Evolutionary conservation across 345 rosid species (phyloP), one percentile per base, ranked within the genome.

Genomic region (Eucalyptus cloeziana): DNA sequence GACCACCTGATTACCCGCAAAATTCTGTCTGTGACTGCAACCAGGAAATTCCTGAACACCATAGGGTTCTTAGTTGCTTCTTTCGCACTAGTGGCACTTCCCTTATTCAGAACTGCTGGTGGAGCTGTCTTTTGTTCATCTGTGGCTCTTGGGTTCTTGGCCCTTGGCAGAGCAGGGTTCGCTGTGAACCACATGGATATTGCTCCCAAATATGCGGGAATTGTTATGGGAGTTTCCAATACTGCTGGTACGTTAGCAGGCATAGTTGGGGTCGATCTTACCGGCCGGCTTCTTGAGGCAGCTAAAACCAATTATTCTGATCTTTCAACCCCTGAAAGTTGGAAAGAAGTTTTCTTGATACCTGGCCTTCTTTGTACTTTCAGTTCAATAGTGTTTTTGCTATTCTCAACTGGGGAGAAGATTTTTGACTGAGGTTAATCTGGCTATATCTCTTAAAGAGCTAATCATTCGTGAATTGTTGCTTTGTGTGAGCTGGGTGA

Each of bases 131-230:
- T 97, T 44, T 97, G 99, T 88, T 96, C 99, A 40, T 96, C 99
- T 4, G 91, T 95, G 87, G 99, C 98, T 86, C 98, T 98, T 69
- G 99, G 99, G 67, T 98, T 94, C 91, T 90, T 98, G 90, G 99
- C 99, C 21, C 89, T 98, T 44, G 98, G 99, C 58, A 94, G 99
- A 90, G 98, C 99, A n/a, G 99, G 99, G 44, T 97, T 98, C 89
- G 99, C 99, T 0, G 98, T 98, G 89, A 98, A 98, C 92, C 99
- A 97, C 92, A 97, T 98, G 99, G 99, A 98, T 90, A 98, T 98
- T 88, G 98, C 99, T 71, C 99, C 99, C 5, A 93, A 96, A 91
- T 97, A 98, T 86, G 99, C 99, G 0, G 98, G 99, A 81, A 97
- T 97, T 44, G 97, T 97, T 85, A 98, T 98, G 99, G 98, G 98